Evolutionary conservation across 1,139 yeast species (phyloP).

Genomic region (Zygosaccharomyces sapae): DNA sequence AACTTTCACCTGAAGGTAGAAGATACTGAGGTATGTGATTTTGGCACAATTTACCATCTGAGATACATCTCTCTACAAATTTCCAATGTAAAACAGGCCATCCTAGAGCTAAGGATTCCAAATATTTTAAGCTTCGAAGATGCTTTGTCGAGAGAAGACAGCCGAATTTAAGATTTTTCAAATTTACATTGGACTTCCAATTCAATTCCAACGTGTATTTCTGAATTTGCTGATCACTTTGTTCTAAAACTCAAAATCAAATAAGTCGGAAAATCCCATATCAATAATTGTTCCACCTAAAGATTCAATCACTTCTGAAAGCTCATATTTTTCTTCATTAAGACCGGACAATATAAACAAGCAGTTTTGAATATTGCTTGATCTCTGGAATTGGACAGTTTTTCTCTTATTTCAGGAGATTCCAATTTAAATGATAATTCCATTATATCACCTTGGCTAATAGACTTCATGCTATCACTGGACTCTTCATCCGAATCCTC

Average conservation of each 20-base stretch:
- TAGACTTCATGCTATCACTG: constrained; percentile 7
- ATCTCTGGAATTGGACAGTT: neutral
- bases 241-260: constrained; percentile 17
- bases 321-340: constrained; percentile 38
- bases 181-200: constrained; percentile 13
- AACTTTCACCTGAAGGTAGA: constrained; percentile 64
- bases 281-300: constrained; percentile 56
- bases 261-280: constrained; percentile 38
- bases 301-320: constrained; percentile 36
- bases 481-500: constrained; percentile 15
- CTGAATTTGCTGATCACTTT: neutral
- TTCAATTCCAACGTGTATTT: constrained; percentile 8
- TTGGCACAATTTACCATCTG: constrained; percentile 30
- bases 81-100: constrained; percentile 77
- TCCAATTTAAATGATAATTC: neutral
- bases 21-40: constrained; percentile 46
- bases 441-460: neutral
- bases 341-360: constrained; percentile 43
- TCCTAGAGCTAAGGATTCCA: constrained; percentile 78
- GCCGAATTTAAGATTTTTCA: constrained; percentile 44
- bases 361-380: constrained; percentile 39
- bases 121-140: constrained; percentile 67
- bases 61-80: constrained; percentile 55
- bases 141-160: constrained; percentile 59
- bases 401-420: neutral